Percentiles rank a stretch among this genome's conserved stretches.
Evolutionary conservation across 2,329 filamentous ascomycete genomes (phyloP).

Genomic region (Alternaria triticimaculans): DNA sequence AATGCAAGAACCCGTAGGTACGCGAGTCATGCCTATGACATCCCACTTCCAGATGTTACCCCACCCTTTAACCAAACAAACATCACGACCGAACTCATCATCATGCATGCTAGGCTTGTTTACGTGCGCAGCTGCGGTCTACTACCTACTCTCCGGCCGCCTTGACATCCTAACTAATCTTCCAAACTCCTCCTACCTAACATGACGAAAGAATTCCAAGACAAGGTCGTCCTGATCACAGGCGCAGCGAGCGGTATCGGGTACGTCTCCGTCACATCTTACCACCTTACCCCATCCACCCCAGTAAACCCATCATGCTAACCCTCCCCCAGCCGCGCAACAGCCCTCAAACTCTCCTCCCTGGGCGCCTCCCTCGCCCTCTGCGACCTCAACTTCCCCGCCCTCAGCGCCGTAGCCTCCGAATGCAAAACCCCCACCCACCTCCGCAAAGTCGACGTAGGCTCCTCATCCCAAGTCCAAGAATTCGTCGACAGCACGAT

Average conservation of each 20-base stretch:
- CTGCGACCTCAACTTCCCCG: constrained; percentile 48
- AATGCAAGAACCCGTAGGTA: neutral
- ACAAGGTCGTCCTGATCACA: constrained; percentile 40
- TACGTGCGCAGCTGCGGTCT: neutral
- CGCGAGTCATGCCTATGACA: constrained; percentile 36
- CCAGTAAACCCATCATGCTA: neutral
- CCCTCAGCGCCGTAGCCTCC: constrained; percentile 49
- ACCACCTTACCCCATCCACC: no score
- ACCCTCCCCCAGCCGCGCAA: constrained; percentile 46
- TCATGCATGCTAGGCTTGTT: neutral
- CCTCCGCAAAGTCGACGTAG: constrained; percentile 54
- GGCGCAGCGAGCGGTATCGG: constrained; percentile 56
- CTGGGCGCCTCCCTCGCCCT: constrained; percentile 51
- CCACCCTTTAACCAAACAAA: constrained; percentile 36
- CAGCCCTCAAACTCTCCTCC: constrained; percentile 56
- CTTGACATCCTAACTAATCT: neutral
- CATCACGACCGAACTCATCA: constrained; percentile 18
- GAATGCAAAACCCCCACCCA: constrained; percentile 38
- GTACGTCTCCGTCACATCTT: constrained; percentile 22
- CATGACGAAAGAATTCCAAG: constrained; percentile 40
- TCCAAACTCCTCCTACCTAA: neutral
- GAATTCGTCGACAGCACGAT: constrained; percentile 50
- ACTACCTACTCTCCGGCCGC: neutral
- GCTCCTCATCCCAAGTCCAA: constrained; percentile 52
- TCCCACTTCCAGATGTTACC: constrained; percentile 42